Conservation (phyloP, 169 alveolate genomes). For the Plasmodium ovale region DNA sequence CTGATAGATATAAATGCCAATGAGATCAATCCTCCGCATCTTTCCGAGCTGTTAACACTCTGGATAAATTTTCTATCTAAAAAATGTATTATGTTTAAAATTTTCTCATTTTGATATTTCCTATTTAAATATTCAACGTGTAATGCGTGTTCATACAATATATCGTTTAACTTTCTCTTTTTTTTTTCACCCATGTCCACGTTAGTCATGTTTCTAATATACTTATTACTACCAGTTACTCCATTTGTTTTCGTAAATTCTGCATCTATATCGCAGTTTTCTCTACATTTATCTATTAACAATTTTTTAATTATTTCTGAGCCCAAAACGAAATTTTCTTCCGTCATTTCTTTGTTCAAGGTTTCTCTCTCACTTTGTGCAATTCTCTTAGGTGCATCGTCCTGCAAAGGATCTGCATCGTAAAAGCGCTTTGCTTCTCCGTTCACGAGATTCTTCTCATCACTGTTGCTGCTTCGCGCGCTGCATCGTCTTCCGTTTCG, state of each 20-base stretch:
- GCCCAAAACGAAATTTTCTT: conserved; percentile 47
- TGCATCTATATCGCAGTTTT: conserved; percentile 39
- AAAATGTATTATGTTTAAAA: conserved; percentile 34
- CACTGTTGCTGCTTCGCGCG: no score
- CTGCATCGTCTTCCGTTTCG: neutral
- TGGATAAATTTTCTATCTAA: conserved; percentile 38
- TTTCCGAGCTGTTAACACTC: conserved; percentile 32
- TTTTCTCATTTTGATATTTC: conserved; percentile 65
- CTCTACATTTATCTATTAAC: conserved; percentile 57
- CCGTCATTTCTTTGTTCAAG: conserved; percentile 11
- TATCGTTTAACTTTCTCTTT: conserved; percentile 19
- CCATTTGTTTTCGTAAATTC: conserved; percentile 13
- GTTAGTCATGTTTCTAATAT: neutral
- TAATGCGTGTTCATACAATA: conserved; percentile 34
- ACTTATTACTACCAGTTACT: neutral
- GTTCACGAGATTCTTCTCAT: no score
- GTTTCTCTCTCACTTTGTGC: conserved; percentile 12
- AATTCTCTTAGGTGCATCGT: conserved; percentile 14
- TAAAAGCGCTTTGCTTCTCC: no score
- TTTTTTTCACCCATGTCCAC: conserved; percentile 7
- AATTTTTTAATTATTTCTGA: conserved; percentile 66
- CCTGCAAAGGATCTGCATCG: no score
- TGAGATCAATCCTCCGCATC: conserved; percentile 72
- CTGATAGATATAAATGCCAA: conserved; percentile 69
- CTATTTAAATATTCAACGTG: conserved; percentile 15